A percentile compares a stretch with the other conserved stretches of the same genome.
phyloP scores from a whole-genome alignment of 1,284 basidiomycete genomes.

The Trametes hirsuta region DNA sequence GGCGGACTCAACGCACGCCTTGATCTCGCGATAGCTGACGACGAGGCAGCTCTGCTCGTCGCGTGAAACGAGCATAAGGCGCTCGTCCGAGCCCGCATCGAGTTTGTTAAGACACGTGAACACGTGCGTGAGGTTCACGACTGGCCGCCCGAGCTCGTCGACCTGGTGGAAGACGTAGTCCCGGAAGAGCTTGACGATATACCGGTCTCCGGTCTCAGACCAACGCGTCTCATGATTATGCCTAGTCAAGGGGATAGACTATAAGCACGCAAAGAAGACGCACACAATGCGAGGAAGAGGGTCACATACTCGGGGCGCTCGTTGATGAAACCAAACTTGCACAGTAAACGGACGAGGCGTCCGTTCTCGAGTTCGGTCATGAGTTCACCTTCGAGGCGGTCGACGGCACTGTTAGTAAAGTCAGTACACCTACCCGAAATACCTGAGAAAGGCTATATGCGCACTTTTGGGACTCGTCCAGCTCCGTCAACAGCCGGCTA shows the following conservation, averaged over 20 bases:
- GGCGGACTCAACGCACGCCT: constrained; percentile 81
- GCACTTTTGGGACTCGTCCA: constrained; percentile 83
- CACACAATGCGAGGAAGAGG: background rate
- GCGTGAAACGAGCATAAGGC: constrained; percentile 91
- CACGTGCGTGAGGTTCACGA: constrained; percentile 92
- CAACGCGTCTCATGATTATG: constrained; percentile 95
- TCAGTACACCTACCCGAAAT: background rate
- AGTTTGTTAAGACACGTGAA: constrained; percentile 91
- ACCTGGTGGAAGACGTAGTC: constrained; percentile 99
- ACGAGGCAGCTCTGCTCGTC: constrained; percentile 97
- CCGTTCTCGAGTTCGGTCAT: constrained; percentile 96
- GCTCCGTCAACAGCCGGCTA: constrained; percentile 74
- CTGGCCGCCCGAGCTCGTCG: constrained; percentile 88
- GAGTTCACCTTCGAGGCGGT: constrained; percentile 85
- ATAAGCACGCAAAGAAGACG: background rate
- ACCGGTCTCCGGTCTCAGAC: constrained; percentile 98
- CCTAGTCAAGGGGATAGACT: constrained; percentile 43
- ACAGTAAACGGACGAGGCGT: constrained; percentile 87
- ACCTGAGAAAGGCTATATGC: constrained; percentile 28
- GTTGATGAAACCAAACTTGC: constrained; percentile 98
- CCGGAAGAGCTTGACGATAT: constrained; percentile 97
- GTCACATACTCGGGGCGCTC: constrained; percentile 90
- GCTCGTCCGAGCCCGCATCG: constrained; percentile 92
- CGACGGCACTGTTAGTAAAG: constrained; percentile 62
- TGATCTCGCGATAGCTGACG: constrained; percentile 94